phyloP scores from a whole-genome alignment of 495 filamentous ascomycete genomes.

The Barbatosphaeria neglecta region DNA sequence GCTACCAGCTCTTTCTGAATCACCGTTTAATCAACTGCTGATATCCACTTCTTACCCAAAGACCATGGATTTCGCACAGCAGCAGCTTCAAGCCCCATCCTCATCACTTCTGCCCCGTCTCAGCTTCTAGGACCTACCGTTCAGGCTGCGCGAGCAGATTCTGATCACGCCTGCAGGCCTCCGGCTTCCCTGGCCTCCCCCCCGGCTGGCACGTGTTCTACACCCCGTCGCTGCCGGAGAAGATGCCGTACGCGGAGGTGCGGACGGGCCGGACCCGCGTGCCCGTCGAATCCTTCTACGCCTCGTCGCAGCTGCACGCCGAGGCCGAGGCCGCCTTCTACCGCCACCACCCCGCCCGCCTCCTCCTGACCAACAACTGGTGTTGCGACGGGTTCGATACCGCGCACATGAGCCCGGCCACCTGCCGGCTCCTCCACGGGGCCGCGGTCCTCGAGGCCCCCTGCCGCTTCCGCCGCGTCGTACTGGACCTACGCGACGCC shows the following conservation, averaged over 20 bases:
- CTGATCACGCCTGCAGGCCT: too few species aligned
- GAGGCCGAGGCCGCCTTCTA: constrained; percentile 24
- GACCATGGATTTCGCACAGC: too few species aligned
- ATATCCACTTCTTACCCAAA: too few species aligned
- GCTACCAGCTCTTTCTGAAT: too few species aligned
- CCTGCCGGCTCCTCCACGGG: not conserved
- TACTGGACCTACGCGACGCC: constrained; percentile 12
- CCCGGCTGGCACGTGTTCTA: constrained; percentile 6
- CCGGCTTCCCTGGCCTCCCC: too few species aligned
- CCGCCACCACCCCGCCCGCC: constrained; percentile 16
- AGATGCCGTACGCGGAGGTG: too few species aligned
- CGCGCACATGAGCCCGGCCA: constrained; percentile 5
- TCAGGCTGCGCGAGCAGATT: constrained; percentile 9
- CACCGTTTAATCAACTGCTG: too few species aligned
- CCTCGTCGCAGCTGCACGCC: constrained; percentile 18
- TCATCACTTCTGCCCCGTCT: too few species aligned
- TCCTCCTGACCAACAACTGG: constrained; percentile 12
- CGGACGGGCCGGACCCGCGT: too few species aligned
- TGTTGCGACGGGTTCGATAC: too few species aligned
- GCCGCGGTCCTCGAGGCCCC: constrained; percentile 5
- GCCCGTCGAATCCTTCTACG: constrained; percentile 18
- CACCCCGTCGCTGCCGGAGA: too few species aligned
- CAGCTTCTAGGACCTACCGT: not conserved
- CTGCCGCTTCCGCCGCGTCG: constrained; percentile 14
- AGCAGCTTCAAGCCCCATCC: too few species aligned